phyloP scores from a whole-genome alignment of 306 rosid genomes.

The Fragaria ananassa region DNA sequence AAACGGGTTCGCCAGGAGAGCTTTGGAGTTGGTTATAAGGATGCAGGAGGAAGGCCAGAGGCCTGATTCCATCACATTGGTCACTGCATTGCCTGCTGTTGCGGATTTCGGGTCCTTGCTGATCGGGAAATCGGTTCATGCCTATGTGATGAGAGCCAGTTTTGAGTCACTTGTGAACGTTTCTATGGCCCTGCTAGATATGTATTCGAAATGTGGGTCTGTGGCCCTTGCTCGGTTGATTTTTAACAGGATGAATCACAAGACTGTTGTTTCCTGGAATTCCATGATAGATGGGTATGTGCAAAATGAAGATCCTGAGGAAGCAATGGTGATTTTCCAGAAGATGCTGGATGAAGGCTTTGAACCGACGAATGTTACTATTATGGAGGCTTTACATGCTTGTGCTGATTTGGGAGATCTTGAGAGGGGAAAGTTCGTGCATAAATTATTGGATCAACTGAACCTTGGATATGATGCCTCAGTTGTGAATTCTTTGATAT shows the following conservation, averaged over 20 bases:
- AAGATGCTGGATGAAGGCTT: slow-evolving; percentile 67
- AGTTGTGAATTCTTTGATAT: slow-evolving; percentile 77
- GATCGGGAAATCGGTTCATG: slow-evolving; percentile 72
- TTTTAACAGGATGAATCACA: slow-evolving; percentile 58
- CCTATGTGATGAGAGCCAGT: slow-evolving; percentile 58
- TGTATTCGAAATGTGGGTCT: slow-evolving; percentile 76
- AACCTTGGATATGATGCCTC: slow-evolving; percentile 53
- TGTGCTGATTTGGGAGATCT: slow-evolving; percentile 80
- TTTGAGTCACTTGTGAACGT: slow-evolving; percentile 63
- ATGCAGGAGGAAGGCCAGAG: slow-evolving; percentile 68
- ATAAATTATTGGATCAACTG: slow-evolving; percentile 44
- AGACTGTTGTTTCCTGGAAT: slow-evolving; percentile 82
- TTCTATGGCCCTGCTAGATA: slow-evolving; percentile 60
- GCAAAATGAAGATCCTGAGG: slow-evolving; percentile 59
- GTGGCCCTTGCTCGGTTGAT: slow-evolving; percentile 50
- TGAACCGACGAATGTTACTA: slow-evolving; percentile 60
- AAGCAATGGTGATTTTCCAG: slow-evolving; percentile 55
- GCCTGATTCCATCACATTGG: slow-evolving; percentile 79
- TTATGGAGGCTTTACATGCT: slow-evolving; percentile 78
- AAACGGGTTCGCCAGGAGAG: slow-evolving; percentile 60
- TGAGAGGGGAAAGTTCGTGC: slow-evolving; percentile 58
- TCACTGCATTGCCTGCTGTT: slow-evolving; percentile 76
- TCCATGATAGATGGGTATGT: slow-evolving; percentile 79
- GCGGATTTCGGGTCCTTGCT: slow-evolving; percentile 62
- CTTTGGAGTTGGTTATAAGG: slow-evolving; percentile 45